A percentile compares a stretch with the other conserved stretches of the same genome.
phyloP scores from a whole-genome alignment of 148 eudicot genomes.

The Rhododendron ovatum region DNA sequence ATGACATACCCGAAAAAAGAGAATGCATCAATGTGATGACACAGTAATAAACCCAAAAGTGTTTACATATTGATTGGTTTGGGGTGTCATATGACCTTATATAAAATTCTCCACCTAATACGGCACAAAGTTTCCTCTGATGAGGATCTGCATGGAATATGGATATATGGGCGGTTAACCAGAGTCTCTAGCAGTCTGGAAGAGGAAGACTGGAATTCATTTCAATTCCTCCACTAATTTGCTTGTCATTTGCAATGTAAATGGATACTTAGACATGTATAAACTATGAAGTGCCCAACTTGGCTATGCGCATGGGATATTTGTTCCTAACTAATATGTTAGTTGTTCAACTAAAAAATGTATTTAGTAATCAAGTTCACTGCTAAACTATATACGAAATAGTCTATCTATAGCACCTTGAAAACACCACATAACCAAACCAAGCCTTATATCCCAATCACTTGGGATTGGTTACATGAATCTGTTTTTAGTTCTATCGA shows the following conservation, averaged over 20 bases:
- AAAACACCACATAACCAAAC: neutral
- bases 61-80: neutral
- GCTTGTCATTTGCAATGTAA: neutral
- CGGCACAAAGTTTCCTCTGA: neutral
- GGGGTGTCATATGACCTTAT: neutral
- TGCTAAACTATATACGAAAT: neutral
- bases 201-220: neutral
- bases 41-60: neutral
- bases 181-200: neutral
- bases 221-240: neutral
- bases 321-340: neutral
- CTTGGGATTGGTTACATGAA: neutral
- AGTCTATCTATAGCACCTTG: neutral
- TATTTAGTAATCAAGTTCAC: neutral
- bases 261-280: neutral
- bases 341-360: neutral
- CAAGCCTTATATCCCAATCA: neutral
- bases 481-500: neutral
- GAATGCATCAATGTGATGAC: neutral
- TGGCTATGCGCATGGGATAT: neutral
- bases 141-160: neutral
- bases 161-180: neutral
- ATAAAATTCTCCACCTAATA: neutral
- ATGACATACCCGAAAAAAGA: neutral
- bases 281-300: neutral